phyloP scores from a whole-genome alignment of 2,329 filamentous ascomycete genomes.

The Arthrobotrys iridis region DNA sequence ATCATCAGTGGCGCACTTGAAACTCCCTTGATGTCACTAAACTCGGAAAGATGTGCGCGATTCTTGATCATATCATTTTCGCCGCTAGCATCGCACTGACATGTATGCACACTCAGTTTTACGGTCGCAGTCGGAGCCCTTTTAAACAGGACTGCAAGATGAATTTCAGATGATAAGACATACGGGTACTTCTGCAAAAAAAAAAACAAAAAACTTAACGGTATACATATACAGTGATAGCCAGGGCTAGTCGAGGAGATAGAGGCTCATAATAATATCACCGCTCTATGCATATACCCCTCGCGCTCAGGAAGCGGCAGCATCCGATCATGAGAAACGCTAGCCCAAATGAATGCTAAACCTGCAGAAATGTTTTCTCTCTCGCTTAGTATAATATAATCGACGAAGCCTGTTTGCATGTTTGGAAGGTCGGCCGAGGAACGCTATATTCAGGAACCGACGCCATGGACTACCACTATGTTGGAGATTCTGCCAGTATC shows the following conservation, averaged over 20 bases:
- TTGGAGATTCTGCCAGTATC: conserved; percentile 9
- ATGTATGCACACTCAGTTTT: too few relatives aligned
- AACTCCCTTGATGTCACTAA: conserved; percentile 31
- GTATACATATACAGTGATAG: neutral
- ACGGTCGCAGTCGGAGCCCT: too few relatives aligned
- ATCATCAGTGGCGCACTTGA: conserved; percentile 32
- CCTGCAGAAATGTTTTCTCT: conserved; percentile 8
- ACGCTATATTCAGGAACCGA: conserved; percentile 13
- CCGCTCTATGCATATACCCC: neutral
- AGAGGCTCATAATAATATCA: conserved; percentile 3
- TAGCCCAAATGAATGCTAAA: neutral
- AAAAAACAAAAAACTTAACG: too few relatives aligned
- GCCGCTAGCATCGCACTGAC: too few relatives aligned
- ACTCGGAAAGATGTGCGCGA: conserved; percentile 34
- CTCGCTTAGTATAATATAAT: conserved; percentile 12
- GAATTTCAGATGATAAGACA: too few relatives aligned
- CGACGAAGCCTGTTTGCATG: neutral
- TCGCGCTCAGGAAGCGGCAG: conserved; percentile 12
- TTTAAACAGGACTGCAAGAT: too few relatives aligned
- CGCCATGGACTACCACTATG: conserved; percentile 11
- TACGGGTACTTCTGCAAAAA: too few relatives aligned
- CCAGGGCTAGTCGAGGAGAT: neutral
- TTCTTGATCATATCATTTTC: too few relatives aligned
- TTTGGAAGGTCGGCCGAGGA: conserved; percentile 39
- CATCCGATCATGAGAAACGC: conserved; percentile 18